Conservation (phyloP, 805 yeast species). For the Cyberlindnera maritima region DNA sequence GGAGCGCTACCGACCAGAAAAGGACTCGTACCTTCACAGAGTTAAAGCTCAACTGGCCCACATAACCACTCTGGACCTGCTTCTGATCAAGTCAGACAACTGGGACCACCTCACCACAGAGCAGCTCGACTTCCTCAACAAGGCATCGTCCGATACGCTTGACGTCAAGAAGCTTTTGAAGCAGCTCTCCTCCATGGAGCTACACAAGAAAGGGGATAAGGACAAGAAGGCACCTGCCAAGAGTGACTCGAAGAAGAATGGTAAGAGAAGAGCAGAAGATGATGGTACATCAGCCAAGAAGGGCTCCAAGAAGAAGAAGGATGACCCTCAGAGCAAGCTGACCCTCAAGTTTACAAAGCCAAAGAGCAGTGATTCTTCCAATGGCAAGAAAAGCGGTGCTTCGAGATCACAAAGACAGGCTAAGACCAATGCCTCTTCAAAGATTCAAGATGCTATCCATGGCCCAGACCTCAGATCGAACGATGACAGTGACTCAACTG, state of each 20-base stretch:
- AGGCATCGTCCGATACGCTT: slow-evolving; percentile 25
- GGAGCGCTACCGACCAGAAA: slow-evolving; percentile 20
- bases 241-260: slow-evolving; percentile 3
- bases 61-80: slow-evolving; percentile 26
- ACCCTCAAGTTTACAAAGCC: slow-evolving; percentile 17
- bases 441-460: slow-evolving; percentile 21
- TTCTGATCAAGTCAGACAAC: slow-evolving; percentile 24
- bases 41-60: slow-evolving; percentile 26
- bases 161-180: slow-evolving; percentile 29
- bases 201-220: slow-evolving; percentile 23
- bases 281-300: slow-evolving; percentile 5
- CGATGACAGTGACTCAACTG: background rate
- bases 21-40: slow-evolving; percentile 23
- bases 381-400: slow-evolving; percentile 4
- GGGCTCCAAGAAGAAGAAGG: slow-evolving; percentile 7
- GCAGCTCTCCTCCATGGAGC: slow-evolving; percentile 25
- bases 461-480: background rate
- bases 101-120: slow-evolving; percentile 29
- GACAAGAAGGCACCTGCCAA: slow-evolving; percentile 9
- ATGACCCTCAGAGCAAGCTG: slow-evolving; percentile 4
- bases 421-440: slow-evolving; percentile 23
- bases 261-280: slow-evolving; percentile 10
- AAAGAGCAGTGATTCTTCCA: background rate
- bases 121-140: slow-evolving; percentile 26
- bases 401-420: slow-evolving; percentile 22